phyloP scores from a whole-genome alignment of 129 eudicot genomes.

The Artemisia tridentata region DNA sequence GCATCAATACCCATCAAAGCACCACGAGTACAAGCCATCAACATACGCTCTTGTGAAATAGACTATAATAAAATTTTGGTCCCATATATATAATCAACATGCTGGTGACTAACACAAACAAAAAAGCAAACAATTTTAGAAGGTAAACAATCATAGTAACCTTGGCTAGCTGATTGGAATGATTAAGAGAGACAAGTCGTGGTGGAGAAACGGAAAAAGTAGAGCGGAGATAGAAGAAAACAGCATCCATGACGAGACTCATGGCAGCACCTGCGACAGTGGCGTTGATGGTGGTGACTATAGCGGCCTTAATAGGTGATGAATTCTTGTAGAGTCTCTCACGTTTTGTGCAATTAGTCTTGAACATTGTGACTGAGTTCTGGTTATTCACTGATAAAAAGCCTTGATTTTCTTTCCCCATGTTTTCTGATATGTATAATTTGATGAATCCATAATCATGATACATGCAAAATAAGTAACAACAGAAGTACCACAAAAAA shows the following conservation, averaged over 20 bases:
- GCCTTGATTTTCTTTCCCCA: conserved; percentile 3
- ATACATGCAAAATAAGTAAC: too few relatives aligned
- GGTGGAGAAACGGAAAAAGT: neutral
- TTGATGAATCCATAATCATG: too few relatives aligned
- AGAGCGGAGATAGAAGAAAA: neutral
- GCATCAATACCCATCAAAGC: neutral
- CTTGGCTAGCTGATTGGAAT: neutral
- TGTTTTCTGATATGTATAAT: neutral
- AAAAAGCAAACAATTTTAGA: neutral
- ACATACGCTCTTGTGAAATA: neutral
- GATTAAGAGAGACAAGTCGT: neutral
- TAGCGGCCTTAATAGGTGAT: neutral
- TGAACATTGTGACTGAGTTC: neutral
- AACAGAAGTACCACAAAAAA: too few relatives aligned
- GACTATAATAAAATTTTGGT: neutral
- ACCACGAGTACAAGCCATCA: neutral
- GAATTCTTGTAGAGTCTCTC: neutral
- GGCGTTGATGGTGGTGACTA: neutral
- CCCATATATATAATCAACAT: too few relatives aligned
- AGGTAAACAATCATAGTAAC: neutral
- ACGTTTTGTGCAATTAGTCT: neutral
- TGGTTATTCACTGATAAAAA: neutral
- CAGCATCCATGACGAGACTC: neutral
- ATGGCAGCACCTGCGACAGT: neutral
- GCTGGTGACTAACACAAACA: too few relatives aligned